A percentile compares a stretch with the other conserved stretches of the same genome.
phyloP scores from a whole-genome alignment of 345 rosid species.

The Firmiana major region DNA sequence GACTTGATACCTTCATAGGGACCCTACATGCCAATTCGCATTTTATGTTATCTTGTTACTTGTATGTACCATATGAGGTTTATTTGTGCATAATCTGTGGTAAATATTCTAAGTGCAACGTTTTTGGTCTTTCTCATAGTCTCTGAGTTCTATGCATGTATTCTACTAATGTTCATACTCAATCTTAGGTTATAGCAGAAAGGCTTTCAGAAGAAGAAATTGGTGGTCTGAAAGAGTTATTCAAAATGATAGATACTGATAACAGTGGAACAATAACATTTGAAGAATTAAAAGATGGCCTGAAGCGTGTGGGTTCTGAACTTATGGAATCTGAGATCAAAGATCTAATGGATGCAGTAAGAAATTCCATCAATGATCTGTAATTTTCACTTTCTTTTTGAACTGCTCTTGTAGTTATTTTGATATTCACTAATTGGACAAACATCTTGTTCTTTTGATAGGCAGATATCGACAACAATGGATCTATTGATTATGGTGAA shows the following conservation, averaged over 20 bases:
- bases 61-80: not conserved
- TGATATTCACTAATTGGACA: not conserved
- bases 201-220: constrained; percentile 80
- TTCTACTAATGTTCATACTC: constrained; percentile 1
- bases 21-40: not conserved
- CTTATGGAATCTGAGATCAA: constrained; percentile 83
- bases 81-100: not conserved
- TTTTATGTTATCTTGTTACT: not conserved
- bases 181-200: constrained; percentile 65
- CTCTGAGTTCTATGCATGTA: not conserved
- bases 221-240: constrained; percentile 70
- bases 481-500: constrained; percentile 77
- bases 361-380: not conserved
- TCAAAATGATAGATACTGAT: constrained; percentile 79
- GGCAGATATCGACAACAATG: constrained; percentile 84
- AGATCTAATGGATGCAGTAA: constrained; percentile 71
- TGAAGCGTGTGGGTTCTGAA: constrained; percentile 63
- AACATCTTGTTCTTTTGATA: constrained; percentile 17
- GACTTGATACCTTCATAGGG: not conserved
- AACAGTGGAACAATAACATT: constrained; percentile 69
- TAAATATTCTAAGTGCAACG: not conserved
- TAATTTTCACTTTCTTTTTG: not conserved
- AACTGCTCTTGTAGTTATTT: not conserved
- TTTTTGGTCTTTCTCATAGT: not conserved
- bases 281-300: constrained; percentile 62